Evolutionary conservation across 495 filamentous ascomycete species (phyloP).

Genomic region (Talaromyces proteolyticus): DNA sequence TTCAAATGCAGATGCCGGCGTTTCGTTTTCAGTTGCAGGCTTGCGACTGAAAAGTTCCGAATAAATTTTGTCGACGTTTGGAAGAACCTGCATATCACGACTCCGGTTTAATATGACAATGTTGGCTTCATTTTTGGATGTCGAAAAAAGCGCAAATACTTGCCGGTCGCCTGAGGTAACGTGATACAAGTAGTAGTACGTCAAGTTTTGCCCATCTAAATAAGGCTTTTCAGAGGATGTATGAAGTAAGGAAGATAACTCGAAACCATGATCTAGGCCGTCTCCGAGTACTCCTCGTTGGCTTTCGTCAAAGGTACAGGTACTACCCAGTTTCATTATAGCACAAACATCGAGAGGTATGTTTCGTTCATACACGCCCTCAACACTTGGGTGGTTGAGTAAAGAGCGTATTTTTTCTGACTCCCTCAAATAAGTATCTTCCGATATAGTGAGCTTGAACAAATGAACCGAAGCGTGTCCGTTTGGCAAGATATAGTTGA

Average conservation of each 20-base stretch:
- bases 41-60: conserved; percentile 62
- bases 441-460: conserved; percentile 86
- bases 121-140: conserved; percentile 69
- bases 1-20: conserved; percentile 71
- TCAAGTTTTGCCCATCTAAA: conserved; percentile 58
- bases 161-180: conserved; percentile 85
- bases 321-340: conserved; percentile 79
- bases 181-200: conserved; percentile 88
- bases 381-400: conserved; percentile 88
- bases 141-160: conserved; percentile 90
- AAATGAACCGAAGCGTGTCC: conserved; percentile 90
- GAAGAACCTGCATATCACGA: conserved; percentile 73
- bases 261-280: conserved; percentile 90
- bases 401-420: conserved; percentile 72
- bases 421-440: conserved; percentile 81
- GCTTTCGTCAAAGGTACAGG: conserved; percentile 91
- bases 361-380: conserved; percentile 94
- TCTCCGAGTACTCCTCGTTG: conserved; percentile 89
- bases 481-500: conserved; percentile 87
- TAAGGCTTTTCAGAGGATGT: conserved; percentile 65
- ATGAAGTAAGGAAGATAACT: conserved; percentile 67
- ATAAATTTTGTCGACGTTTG: conserved; percentile 89
- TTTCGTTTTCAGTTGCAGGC: conserved; percentile 55
- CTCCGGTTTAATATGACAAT: conserved; percentile 77
- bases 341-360: conserved; percentile 79